Evolutionary conservation across 352 stramenopile species (phyloP).

Genomic region (Globisporangium cylindrosporum): DNA sequence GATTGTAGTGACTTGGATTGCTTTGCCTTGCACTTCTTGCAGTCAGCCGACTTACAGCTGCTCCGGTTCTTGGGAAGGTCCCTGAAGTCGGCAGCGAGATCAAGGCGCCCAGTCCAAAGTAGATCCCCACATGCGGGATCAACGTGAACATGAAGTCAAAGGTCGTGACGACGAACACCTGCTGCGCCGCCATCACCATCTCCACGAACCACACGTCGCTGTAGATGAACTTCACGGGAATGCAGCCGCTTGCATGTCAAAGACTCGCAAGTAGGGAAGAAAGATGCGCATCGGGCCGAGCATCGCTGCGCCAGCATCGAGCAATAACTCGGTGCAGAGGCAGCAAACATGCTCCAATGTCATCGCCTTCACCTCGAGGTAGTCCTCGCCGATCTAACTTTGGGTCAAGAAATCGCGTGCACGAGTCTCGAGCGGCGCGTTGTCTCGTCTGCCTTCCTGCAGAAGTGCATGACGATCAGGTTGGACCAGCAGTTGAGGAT

Average conservation of each 20-base stretch:
- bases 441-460: neutral
- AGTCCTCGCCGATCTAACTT: neutral
- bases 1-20: neutral
- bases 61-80: neutral
- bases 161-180: neutral
- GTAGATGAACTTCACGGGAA: neutral
- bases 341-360: neutral
- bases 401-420: neutral
- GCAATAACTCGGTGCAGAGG: neutral
- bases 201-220: neutral
- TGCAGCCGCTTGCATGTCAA: neutral
- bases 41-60: neutral
- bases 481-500: conserved; percentile 3
- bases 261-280: neutral
- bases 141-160: conserved; percentile 2
- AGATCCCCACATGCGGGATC: neutral
- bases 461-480: neutral
- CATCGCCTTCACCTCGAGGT: neutral
- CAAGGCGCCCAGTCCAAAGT: conserved; percentile 1
- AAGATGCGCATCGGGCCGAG: neutral
- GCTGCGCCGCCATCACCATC: conserved; percentile 2
- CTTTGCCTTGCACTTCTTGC: neutral
- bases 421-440: neutral
- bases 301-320: conserved; percentile 1
- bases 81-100: conserved; percentile 1